These are phyloP conservation scores for Claviceps citrina DNA, from an alignment of 2,329 filamentous ascomycete species.

Conservation along the genomic window DNA sequence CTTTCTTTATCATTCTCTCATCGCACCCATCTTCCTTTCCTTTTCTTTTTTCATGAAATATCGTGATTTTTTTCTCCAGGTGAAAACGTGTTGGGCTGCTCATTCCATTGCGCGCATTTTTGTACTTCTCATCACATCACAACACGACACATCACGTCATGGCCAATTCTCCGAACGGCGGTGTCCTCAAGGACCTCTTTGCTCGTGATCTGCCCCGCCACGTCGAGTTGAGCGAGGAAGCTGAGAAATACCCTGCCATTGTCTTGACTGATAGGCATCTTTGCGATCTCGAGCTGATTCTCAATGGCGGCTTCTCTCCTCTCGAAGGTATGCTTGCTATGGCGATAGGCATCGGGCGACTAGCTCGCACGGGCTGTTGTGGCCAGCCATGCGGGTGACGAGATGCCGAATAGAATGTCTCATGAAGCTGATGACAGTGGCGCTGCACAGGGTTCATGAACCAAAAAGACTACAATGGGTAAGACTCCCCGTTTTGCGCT, in stretches of 20 bases:
- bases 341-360: neutral
- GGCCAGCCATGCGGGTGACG: conserved; percentile 1
- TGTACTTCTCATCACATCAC: neutral
- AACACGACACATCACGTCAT: conserved; percentile 25
- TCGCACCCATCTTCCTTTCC: neutral
- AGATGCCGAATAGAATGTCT: neutral
- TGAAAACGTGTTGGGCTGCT: neutral
- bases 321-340: conserved; percentile 59
- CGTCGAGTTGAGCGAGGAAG: conserved; percentile 63
- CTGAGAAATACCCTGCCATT: conserved; percentile 73
- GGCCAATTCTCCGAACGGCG: conserved; percentile 68
- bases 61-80: no score
- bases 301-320: conserved; percentile 95
- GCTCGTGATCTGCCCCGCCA: conserved; percentile 80
- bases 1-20: neutral
- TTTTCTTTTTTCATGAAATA: no score
- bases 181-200: conserved; percentile 93
- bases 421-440: conserved; percentile 2
- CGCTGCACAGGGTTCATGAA: conserved; percentile 69
- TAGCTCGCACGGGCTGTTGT: conserved; percentile 1
- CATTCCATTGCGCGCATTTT: neutral
- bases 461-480: conserved; percentile 93
- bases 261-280: conserved; percentile 84
- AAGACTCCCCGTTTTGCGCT: conserved; percentile 20
- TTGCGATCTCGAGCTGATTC: conserved; percentile 91